phyloP scores from a whole-genome alignment of 768 basidiomycete genomes.

The Strobilomyces dryophilus region DNA sequence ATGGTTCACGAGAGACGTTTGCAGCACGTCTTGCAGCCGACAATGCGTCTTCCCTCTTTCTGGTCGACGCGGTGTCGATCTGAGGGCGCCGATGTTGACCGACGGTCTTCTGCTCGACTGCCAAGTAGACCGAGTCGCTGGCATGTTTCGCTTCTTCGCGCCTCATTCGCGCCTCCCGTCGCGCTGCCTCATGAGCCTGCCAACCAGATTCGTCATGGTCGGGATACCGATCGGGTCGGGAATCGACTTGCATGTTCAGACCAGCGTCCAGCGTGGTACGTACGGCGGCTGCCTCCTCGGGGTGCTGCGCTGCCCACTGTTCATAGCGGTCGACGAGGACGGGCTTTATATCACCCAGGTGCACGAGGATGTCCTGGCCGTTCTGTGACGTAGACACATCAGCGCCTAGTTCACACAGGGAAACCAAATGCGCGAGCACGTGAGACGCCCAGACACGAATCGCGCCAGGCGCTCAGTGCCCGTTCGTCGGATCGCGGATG shows the following conservation, averaged over 20 bases:
- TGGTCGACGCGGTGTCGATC: conserved; percentile 25
- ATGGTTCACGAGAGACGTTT: conserved; percentile 21
- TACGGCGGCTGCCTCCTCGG: conserved; percentile 30
- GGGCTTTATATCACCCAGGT: conserved; percentile 62
- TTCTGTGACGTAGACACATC: conserved; percentile 43
- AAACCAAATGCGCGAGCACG: neutral
- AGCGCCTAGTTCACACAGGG: conserved; percentile 8
- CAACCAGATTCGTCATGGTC: conserved; percentile 31
- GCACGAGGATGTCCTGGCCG: conserved; percentile 68
- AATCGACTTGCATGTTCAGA: conserved; percentile 21
- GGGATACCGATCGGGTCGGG: conserved; percentile 22
- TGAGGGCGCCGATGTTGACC: conserved; percentile 22
- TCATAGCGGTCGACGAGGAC: conserved; percentile 61
- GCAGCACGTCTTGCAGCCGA: conserved; percentile 23
- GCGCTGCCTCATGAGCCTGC: conserved; percentile 29
- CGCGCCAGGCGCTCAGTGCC: neutral
- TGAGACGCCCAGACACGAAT: neutral
- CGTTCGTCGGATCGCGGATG: conserved; percentile 1
- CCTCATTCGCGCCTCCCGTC: conserved; percentile 28
- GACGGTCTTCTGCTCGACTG: conserved; percentile 15
- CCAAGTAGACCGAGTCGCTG: conserved; percentile 34
- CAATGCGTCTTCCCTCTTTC: conserved; percentile 31
- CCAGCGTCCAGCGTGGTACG: conserved; percentile 21
- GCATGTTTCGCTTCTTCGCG: conserved; percentile 31
- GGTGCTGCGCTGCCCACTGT: conserved; percentile 48